Evolutionary conservation across 176 grass and related monocot species (phyloP).

Genomic region (Cenchrus americanus): DNA sequence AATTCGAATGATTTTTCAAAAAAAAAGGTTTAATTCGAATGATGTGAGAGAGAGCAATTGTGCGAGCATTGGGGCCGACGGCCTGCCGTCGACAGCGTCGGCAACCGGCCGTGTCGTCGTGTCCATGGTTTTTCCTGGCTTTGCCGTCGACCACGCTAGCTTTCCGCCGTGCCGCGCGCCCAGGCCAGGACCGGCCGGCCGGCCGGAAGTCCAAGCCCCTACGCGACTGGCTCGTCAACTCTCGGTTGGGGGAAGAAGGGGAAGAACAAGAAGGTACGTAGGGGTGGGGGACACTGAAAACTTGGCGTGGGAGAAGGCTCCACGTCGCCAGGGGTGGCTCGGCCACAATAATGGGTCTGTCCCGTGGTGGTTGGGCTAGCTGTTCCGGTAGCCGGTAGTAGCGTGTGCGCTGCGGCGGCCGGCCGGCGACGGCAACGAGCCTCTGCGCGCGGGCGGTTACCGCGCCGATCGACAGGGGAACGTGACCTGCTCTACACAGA

Average conservation of each 20-base stretch:
- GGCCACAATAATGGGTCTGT: constrained; percentile 33
- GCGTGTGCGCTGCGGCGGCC: too few relatives aligned
- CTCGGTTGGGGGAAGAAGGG: neutral
- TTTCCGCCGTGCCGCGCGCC: too few relatives aligned
- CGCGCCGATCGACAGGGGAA: too few relatives aligned
- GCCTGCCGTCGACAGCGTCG: too few relatives aligned
- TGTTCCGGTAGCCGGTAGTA: too few relatives aligned
- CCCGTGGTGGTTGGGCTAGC: constrained; percentile 20
- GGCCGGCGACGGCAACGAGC: too few relatives aligned
- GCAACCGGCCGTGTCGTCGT: too few relatives aligned
- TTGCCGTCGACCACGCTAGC: neutral
- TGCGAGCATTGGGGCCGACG: too few relatives aligned
- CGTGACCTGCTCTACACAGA: neutral
- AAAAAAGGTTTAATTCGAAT: neutral
- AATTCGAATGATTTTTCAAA: neutral
- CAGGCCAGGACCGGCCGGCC: neutral
- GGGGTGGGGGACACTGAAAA: neutral
- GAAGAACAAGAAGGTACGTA: too few relatives aligned
- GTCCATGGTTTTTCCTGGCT: neutral
- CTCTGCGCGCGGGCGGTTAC: too few relatives aligned
- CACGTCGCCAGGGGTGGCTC: constrained; percentile 17
- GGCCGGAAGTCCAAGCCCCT: neutral
- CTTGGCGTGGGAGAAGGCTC: neutral
- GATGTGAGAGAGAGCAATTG: neutral
- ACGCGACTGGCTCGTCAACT: neutral